Evolutionary conservation across 306 rosid genomes (phyloP), one percentile per base, ranked within the genome.

Genomic region (Fragaria nilgerrensis): DNA sequence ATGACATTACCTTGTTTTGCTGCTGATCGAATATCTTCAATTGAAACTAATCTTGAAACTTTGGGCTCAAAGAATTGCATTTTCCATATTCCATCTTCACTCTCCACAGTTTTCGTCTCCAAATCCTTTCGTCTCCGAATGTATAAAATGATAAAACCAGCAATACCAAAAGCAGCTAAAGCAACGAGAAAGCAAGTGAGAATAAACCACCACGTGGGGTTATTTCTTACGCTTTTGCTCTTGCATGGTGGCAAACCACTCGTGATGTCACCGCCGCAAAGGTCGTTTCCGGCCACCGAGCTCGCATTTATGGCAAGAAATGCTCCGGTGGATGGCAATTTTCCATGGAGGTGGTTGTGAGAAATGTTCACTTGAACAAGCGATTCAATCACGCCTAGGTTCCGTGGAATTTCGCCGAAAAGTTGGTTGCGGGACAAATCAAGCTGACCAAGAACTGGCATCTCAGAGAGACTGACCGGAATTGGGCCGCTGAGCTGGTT

Each of bases 351-450:
- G 50, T 83, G 88, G 68, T 96, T 96, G 87, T 88, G 84, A 7
- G 99, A 92, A 39, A 96, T 74, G 64, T 96, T 92, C 0, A 96
- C 92, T 77, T 88, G 90, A 43, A 88, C 96, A 1, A 96, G 98
- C 25, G 99, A 92, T 41, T 76, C 87, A 14, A 74, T 22, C 2
- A 36, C 79, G 43, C 94, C 97, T 29, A 96, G 70, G 64, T 70
- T 80, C 25, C 69, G 36, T 0, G 99, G 98, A 43, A 96, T 91
- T 75, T 87, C 84, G 25, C 99, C 99, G 19, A 91, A 79, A 5
- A 96, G 43, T 80, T 91, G 76, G 79, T 96, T 96, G 6, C 83
- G 85, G 0, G 99, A 92, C 70, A 96, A 80, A 77, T 96, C 99
- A 0, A 96, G 94, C 5, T 84, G 59, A 11, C 97, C 87, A 2